A percentile compares a stretch with the other conserved stretches of the same genome.
phyloP scores from a whole-genome alignment of 805 yeast genomes.

The Candida cerambycidarum region DNA sequence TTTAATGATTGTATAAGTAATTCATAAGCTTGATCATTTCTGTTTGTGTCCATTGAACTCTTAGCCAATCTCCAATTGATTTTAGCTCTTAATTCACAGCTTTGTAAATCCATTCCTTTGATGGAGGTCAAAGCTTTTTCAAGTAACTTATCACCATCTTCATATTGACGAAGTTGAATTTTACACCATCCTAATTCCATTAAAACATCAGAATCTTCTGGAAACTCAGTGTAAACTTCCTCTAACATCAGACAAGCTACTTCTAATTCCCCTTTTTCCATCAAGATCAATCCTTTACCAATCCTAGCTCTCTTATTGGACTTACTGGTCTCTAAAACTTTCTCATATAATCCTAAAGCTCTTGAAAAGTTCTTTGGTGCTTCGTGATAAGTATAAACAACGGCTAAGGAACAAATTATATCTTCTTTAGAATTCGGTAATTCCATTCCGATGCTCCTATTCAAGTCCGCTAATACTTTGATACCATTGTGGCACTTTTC shows the following conservation, averaged over 20 bases:
- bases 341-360: slow-evolving; percentile 71
- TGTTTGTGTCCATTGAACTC: slow-evolving; percentile 41
- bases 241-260: slow-evolving; percentile 56
- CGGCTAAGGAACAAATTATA: slow-evolving; percentile 65
- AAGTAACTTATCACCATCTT: slow-evolving; percentile 54
- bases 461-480: slow-evolving; percentile 48
- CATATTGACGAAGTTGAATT: slow-evolving; percentile 50
- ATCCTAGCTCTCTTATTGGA: slow-evolving; percentile 61
- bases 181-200: slow-evolving; percentile 80
- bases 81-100: slow-evolving; percentile 57
- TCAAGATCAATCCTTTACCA: slow-evolving; percentile 78
- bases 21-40: slow-evolving; percentile 46
- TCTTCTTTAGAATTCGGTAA: slow-evolving; percentile 56
- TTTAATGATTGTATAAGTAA: slow-evolving; percentile 62
- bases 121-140: slow-evolving; percentile 40
- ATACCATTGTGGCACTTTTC: slow-evolving; percentile 62
- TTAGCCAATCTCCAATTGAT: slow-evolving; percentile 74
- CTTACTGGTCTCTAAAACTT: slow-evolving; percentile 47
- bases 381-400: slow-evolving; percentile 78
- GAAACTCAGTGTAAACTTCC: slow-evolving; percentile 47
- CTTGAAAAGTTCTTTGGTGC: slow-evolving; percentile 83
- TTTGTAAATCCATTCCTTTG: slow-evolving; percentile 51
- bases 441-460: slow-evolving; percentile 45
- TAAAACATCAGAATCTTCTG: slow-evolving; percentile 58
- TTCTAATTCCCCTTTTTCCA: slow-evolving; percentile 59